Conservation (phyloP, 208 protist genomes). For the Leishmania mexicana region DNA sequence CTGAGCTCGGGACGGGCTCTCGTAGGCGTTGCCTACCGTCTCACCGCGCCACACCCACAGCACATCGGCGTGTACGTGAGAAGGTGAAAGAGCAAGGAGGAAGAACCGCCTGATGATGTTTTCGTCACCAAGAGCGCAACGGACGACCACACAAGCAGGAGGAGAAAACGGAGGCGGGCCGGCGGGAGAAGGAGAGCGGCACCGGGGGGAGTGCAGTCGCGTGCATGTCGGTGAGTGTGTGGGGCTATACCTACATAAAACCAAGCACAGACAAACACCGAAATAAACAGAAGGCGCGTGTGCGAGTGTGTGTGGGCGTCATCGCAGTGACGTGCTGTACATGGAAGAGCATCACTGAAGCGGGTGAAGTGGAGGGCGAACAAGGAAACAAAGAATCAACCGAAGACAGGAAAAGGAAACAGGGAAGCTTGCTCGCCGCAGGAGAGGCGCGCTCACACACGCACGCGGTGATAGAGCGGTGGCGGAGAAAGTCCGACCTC, state of each 20-base stretch:
- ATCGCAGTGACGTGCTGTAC: not conserved
- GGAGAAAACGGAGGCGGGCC: not conserved
- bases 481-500: not conserved
- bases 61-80: not conserved
- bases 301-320: not conserved
- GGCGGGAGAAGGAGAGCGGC: not conserved
- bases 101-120: not conserved
- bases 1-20: not conserved
- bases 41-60: not conserved
- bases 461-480: not conserved
- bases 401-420: not conserved
- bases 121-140: not conserved
- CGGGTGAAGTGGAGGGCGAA: not conserved
- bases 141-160: not conserved
- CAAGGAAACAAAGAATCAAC: not conserved
- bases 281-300: not conserved
- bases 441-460: not conserved
- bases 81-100: not conserved
- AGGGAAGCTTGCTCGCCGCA: not conserved
- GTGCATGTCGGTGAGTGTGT: not conserved
- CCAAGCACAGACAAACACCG: not conserved
- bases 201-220: not conserved
- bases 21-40: not conserved
- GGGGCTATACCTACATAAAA: not conserved
- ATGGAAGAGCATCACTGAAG: not conserved